Evolutionary conservation across 768 basidiomycete genomes (phyloP), one percentile per base, ranked within the genome.

Genomic region (Pulveroboletus sp.): DNA sequence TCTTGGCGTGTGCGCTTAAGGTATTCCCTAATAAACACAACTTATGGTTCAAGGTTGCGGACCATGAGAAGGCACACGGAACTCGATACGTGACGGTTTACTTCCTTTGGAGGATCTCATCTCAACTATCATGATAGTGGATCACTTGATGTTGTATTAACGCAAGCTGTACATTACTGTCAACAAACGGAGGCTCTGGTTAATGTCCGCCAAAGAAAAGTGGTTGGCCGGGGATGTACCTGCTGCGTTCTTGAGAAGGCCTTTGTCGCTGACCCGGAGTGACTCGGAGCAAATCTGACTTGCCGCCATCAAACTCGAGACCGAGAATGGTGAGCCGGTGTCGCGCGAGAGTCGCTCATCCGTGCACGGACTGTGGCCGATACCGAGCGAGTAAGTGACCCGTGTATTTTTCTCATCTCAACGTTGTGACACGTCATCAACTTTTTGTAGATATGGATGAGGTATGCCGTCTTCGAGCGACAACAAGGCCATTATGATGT

Each of bases 211-310:
- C 4, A 99, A 99, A 70, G 95, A 98, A 72, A 90, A 92, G 65
- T 99, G 95, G 95, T 63, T 92, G 16, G 73, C 77, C 10, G 90
- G 90, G 7, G 90, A 98, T 60, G 90, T 98, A 12, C 81, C 85
- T 2, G 87, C 85, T n/a, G 92, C 97, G 88, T 95, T 13, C 82
- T 98, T 13, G 90, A 87, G 52, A 79, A 79, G 33, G 93, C 97
- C 0, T 97, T 97, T 75, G 80, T 87, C 43, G 90, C 92, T 46
- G 97, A 98, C 64, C 90, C 93, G 12, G 94, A 97, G 67, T 94
- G 90, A n/a, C n/a, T n/a, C n/a, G 63, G 97, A 98, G 71, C 85
- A 87, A 56, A 97, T 99, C 61, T 98, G 94, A 93, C 73, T 99
- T 45, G 97, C 95, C 3, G 97, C 95, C 24, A 91, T 95, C 54